Percentiles rank a stretch among this genome's conserved stretches.
Evolutionary conservation across 2,329 filamentous ascomycete genomes (phyloP).

Genomic region (Botryosphaeria agaves): DNA sequence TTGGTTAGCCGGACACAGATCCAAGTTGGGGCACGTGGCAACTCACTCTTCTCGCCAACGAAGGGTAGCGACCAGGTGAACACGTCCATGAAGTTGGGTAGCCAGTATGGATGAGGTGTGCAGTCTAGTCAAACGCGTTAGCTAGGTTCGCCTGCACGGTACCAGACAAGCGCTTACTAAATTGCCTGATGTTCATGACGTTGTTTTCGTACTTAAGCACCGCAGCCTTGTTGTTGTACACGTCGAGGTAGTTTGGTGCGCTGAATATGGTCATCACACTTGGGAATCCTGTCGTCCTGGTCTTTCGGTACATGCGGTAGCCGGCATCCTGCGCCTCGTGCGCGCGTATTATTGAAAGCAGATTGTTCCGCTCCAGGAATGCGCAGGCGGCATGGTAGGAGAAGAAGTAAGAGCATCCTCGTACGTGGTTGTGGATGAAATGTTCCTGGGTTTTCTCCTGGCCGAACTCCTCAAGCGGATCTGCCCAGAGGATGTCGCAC

Average conservation of each 20-base stretch:
- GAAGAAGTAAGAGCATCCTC: constrained; percentile 98
- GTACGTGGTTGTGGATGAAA: constrained; percentile 95
- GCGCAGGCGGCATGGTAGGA: constrained; percentile 93
- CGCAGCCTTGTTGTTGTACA: constrained; percentile 99
- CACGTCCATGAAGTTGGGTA: constrained; percentile 99
- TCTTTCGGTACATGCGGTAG: constrained; percentile 99
- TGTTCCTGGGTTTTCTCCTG: constrained; percentile 97
- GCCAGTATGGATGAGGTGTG: constrained; percentile 97
- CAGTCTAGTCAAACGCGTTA: constrained; percentile 38
- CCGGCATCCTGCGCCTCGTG: constrained; percentile 98
- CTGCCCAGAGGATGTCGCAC: constrained; percentile 98
- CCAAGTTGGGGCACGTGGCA: background rate
- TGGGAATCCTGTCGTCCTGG: constrained; percentile 90
- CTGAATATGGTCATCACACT: constrained; percentile 99
- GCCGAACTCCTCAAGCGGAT: constrained; percentile 93
- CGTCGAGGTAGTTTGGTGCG: constrained; percentile 93
- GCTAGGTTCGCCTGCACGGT: background rate
- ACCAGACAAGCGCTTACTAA: constrained; percentile 34
- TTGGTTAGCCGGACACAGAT: constrained; percentile 7
- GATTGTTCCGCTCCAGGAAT: constrained; percentile 97
- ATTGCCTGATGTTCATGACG: constrained; percentile 99
- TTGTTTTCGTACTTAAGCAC: constrained; percentile 99
- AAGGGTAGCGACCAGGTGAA: constrained; percentile 99
- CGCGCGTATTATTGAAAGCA: constrained; percentile 89
- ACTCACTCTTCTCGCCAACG: constrained; percentile 70